These are phyloP conservation scores for Erucastrum elatum DNA, from an alignment of 345 rosid species.

Conservation along the genomic window DNA sequence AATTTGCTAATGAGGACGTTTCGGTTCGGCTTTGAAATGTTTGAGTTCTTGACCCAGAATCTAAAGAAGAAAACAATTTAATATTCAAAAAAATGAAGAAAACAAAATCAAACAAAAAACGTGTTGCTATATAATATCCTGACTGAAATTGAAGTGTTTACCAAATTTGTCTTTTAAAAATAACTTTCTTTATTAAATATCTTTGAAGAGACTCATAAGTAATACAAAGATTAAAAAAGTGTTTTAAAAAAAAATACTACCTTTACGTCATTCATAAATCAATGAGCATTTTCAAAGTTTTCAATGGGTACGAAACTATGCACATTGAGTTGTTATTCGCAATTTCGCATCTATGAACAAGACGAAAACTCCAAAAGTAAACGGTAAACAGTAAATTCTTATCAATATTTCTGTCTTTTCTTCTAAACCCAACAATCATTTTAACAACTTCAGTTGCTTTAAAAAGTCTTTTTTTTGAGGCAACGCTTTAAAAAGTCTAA, in stretches of 20 bases:
- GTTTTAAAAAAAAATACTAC: too few species aligned
- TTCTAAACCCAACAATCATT: too few species aligned
- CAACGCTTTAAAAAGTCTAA: too few species aligned
- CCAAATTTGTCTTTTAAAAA: neutral
- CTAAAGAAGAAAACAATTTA: neutral
- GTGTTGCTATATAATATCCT: neutral
- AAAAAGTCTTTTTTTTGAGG: neutral
- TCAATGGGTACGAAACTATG: neutral
- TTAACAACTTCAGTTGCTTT: too few species aligned
- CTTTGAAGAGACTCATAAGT: neutral
- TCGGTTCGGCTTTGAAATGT: neutral
- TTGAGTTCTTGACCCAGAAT: neutral
- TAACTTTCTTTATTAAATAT: neutral
- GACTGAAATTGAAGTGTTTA: neutral
- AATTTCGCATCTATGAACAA: too few species aligned
- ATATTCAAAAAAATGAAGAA: neutral
- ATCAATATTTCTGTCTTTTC: too few species aligned
- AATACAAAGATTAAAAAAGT: neutral
- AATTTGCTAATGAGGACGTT: neutral
- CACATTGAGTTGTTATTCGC: neutral
- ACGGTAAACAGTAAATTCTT: too few species aligned
- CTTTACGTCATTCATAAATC: constrained; percentile 8
- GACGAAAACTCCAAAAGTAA: too few species aligned
- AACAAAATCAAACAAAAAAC: neutral
- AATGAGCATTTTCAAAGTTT: neutral